phyloP scores from a whole-genome alignment of 768 basidiomycete species.

The Coprinopsis strossmayeri region DNA sequence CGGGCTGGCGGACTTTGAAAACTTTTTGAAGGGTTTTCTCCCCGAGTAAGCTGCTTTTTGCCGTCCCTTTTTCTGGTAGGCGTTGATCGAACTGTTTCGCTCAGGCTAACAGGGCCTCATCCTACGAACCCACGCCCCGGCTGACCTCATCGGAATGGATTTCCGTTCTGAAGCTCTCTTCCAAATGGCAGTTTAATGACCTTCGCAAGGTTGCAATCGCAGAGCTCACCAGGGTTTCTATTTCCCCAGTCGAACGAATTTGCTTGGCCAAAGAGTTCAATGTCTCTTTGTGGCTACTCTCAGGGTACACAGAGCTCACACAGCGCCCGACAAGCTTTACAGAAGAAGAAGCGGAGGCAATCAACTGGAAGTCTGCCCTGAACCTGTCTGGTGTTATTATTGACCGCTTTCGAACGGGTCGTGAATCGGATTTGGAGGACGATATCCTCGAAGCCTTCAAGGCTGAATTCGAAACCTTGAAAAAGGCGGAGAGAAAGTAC shows the following conservation, averaged over 20 bases:
- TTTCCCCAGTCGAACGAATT: constrained; percentile 23
- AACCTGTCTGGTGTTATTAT: constrained; percentile 12
- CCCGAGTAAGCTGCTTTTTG: not conserved
- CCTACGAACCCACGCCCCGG: too few species aligned
- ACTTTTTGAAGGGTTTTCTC: not conserved
- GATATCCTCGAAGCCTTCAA: not conserved
- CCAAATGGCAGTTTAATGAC: constrained; percentile 28
- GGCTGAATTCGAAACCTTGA: not conserved
- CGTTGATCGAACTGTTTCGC: too few species aligned
- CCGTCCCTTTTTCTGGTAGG: not conserved
- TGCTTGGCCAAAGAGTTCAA: constrained; percentile 22
- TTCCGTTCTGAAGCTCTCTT: constrained; percentile 30
- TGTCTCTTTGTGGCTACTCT: constrained; percentile 26
- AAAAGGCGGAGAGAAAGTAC: too few species aligned
- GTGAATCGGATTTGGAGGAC: not conserved
- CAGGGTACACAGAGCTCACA: constrained; percentile 21
- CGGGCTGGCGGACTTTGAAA: not conserved
- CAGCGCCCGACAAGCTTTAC: constrained; percentile 17
- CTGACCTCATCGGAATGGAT: constrained; percentile 24
- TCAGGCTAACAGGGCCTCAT: too few species aligned
- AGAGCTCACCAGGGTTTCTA: constrained; percentile 12
- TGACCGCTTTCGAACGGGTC: not conserved
- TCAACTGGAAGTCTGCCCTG: constrained; percentile 22
- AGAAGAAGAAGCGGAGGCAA: constrained; percentile 19
- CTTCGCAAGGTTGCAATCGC: constrained; percentile 25